Evolutionary conservation across 2,329 filamentous ascomycete genomes (phyloP).

Genomic region (Trichoderma endophyticum): DNA sequence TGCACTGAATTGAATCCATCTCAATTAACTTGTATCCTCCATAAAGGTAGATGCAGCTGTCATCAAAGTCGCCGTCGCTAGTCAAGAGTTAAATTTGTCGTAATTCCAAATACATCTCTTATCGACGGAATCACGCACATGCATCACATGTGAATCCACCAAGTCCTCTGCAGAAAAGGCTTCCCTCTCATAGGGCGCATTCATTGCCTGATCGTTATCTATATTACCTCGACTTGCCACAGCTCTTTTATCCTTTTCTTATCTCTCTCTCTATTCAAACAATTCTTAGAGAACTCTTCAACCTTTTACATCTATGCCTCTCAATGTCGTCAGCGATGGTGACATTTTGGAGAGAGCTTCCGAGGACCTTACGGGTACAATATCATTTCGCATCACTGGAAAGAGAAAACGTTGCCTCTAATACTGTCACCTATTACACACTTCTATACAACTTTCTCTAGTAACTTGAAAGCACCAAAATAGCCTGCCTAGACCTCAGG

Average conservation of each 20-base stretch:
- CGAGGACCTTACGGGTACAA: neutral
- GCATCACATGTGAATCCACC: neutral
- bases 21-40: neutral
- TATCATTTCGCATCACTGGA: no score
- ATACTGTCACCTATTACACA: neutral
- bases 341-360: no score
- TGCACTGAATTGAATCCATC: neutral
- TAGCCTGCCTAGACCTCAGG: neutral
- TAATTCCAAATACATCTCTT: neutral
- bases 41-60: neutral
- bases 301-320: fast-evolving
- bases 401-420: neutral
- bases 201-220: neutral
- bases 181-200: neutral
- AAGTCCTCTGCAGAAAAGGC: neutral
- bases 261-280: no score
- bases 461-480: neutral
- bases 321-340: no score
- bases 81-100: neutral
- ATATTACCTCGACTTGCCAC: no score
- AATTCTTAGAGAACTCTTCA: no score
- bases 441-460: neutral
- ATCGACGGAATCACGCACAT: neutral
- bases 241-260: neutral
- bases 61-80: neutral